Evolutionary conservation across 2,329 filamentous ascomycete species (phyloP).

Genomic region (Paracorniculantispora psalliotae): DNA sequence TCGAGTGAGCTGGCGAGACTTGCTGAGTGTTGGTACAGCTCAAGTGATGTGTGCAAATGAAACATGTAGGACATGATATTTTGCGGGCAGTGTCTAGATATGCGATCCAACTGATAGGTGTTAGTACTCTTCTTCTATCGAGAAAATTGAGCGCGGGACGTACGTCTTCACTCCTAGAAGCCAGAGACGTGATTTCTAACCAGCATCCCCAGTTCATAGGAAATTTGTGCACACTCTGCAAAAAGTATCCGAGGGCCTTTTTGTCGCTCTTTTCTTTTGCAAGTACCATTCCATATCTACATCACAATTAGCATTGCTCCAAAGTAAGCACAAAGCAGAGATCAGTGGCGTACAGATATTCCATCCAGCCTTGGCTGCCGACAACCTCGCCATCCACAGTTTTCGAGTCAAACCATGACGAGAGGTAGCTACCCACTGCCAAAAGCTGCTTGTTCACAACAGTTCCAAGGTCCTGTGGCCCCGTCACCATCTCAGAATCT

Average conservation of each 20-base stretch:
- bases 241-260: constrained; percentile 78
- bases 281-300: constrained; percentile 78
- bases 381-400: constrained; percentile 53
- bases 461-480: constrained; percentile 81
- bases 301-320: neutral
- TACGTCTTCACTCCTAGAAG: constrained; percentile 77
- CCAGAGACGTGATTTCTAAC: constrained; percentile 81
- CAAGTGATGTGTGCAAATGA: constrained; percentile 82
- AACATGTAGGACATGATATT: constrained; percentile 95
- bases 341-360: constrained; percentile 58
- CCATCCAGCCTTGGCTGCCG: constrained; percentile 84
- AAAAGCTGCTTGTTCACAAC: constrained; percentile 82
- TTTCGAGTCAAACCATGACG: constrained; percentile 71
- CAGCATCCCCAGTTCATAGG: constrained; percentile 98
- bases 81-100: constrained; percentile 69
- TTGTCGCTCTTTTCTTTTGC: constrained; percentile 87
- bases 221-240: constrained; percentile 81
- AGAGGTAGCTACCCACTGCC: constrained; percentile 67
- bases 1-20: constrained; percentile 69
- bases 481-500: constrained; percentile 95
- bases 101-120: constrained; percentile 57
- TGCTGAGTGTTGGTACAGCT: constrained; percentile 81
- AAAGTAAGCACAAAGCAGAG: too few relatives aligned
- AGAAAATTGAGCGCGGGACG: constrained; percentile 30
- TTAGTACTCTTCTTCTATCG: too few relatives aligned